phyloP scores from a whole-genome alignment of 768 basidiomycete species.

The Pholiota conissans region DNA sequence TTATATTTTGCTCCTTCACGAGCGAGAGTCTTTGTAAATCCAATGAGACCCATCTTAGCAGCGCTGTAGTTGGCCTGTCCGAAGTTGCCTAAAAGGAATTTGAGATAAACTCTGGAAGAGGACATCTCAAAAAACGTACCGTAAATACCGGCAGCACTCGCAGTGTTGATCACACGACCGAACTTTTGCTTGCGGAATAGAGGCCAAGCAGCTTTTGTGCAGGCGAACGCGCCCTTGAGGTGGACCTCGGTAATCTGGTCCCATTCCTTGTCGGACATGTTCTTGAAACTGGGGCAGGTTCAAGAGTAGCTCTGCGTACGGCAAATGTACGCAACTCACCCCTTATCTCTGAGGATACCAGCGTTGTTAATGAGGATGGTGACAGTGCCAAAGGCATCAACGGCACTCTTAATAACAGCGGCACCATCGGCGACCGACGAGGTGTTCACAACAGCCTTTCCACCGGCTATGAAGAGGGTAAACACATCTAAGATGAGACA shows the following conservation, averaged over 20 bases:
- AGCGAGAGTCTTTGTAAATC: conserved; percentile 91
- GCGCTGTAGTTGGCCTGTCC: conserved; percentile 98
- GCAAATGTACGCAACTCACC: conserved; percentile 41
- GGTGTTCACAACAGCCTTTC: conserved; percentile 84
- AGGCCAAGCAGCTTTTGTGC: conserved; percentile 95
- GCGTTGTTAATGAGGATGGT: conserved; percentile 97
- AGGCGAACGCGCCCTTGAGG: conserved; percentile 89
- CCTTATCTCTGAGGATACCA: conserved; percentile 82
- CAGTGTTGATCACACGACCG: conserved; percentile 92
- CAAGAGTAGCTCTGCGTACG: not conserved
- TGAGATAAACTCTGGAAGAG: not conserved
- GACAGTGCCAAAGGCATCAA: conserved; percentile 81
- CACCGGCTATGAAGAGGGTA: conserved; percentile 63
- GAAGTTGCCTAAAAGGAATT: conserved; percentile 69
- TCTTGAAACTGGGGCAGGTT: conserved; percentile 72
- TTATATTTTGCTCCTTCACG: conserved; percentile 90
- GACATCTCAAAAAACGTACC: conserved; percentile 44
- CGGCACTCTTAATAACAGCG: conserved; percentile 82
- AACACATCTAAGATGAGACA: not conserved
- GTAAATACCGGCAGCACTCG: conserved; percentile 92
- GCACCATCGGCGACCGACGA: conserved; percentile 86
- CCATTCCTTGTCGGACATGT: conserved; percentile 95
- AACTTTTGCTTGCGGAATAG: conserved; percentile 94
- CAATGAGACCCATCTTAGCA: conserved; percentile 95
- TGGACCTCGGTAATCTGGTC: conserved; percentile 89